Conservation (phyloP, 306 rosid species). For the Vachellia collinsii region DNA sequence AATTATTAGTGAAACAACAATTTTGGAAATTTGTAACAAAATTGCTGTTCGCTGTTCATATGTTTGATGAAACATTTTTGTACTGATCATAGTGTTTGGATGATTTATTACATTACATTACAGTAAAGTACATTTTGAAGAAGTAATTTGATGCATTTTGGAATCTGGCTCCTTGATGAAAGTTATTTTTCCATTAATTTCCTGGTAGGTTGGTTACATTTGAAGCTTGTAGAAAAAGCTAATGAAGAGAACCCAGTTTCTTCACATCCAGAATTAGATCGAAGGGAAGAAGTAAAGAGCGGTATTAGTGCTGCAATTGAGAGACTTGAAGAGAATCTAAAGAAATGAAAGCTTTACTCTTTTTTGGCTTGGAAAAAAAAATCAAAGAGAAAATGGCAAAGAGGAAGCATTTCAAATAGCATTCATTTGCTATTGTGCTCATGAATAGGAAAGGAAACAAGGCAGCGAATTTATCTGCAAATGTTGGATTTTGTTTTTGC, state of each 20-base stretch:
- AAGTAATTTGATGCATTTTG: neutral
- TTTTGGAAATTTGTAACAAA: neutral
- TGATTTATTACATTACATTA: neutral
- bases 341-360: constrained; percentile 46
- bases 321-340: constrained; percentile 79
- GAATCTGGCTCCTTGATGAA: constrained; percentile 23
- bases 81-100: constrained; percentile 16
- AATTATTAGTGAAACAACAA: neutral
- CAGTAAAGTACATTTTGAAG: neutral
- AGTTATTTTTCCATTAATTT: constrained; percentile 27
- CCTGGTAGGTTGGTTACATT: constrained; percentile 83
- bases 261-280: constrained; percentile 40
- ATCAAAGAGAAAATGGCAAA: neutral
- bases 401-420: constrained; percentile 24
- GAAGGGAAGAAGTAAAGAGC: constrained; percentile 56
- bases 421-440: constrained; percentile 15
- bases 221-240: constrained; percentile 90
- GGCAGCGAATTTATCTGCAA: neutral
- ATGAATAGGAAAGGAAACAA: constrained; percentile 14
- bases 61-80: constrained; percentile 14
- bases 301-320: constrained; percentile 90
- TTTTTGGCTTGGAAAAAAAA: neutral
- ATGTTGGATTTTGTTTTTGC: neutral
- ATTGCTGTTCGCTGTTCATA: neutral
- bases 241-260: constrained; percentile 56